A percentile compares a stretch with the other conserved stretches of the same genome.
phyloP scores from a whole-genome alignment of 345 rosid genomes.

The Nephelium lappaceum region DNA sequence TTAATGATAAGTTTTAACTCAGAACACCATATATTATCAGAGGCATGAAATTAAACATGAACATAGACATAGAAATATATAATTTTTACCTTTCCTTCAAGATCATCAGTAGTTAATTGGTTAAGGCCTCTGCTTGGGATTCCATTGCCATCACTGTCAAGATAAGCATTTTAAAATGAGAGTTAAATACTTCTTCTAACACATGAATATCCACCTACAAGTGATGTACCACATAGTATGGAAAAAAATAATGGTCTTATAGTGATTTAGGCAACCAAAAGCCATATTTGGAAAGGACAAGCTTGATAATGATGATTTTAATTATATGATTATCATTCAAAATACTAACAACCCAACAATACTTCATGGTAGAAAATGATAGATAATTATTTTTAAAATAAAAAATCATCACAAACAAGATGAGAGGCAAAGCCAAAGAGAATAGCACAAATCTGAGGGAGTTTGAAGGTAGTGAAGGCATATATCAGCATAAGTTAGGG shows the following conservation, averaged over 20 bases:
- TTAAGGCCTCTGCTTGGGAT: slow-evolving; percentile 75
- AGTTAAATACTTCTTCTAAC: slow-evolving; percentile 2
- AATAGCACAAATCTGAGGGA: too few relatives aligned
- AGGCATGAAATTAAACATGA: not conserved
- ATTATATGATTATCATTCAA: not conserved
- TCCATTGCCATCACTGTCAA: slow-evolving; percentile 67
- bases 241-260: not conserved
- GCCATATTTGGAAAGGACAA: not conserved
- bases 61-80: not conserved
- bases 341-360: not conserved
- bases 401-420: not conserved
- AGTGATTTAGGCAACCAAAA: not conserved
- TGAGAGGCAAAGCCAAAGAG: not conserved
- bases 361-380: not conserved
- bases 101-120: slow-evolving; percentile 65
- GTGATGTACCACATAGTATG: not conserved
- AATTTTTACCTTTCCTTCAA: slow-evolving; percentile 65
- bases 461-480: too few relatives aligned
- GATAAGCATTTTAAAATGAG: slow-evolving; percentile 17
- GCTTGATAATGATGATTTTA: not conserved
- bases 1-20: not conserved
- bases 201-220: not conserved
- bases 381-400: not conserved
- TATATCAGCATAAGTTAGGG: not conserved
- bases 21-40: not conserved